Evolutionary conservation across 768 basidiomycete species (phyloP).

Genomic region (Lentinula raphanica): DNA sequence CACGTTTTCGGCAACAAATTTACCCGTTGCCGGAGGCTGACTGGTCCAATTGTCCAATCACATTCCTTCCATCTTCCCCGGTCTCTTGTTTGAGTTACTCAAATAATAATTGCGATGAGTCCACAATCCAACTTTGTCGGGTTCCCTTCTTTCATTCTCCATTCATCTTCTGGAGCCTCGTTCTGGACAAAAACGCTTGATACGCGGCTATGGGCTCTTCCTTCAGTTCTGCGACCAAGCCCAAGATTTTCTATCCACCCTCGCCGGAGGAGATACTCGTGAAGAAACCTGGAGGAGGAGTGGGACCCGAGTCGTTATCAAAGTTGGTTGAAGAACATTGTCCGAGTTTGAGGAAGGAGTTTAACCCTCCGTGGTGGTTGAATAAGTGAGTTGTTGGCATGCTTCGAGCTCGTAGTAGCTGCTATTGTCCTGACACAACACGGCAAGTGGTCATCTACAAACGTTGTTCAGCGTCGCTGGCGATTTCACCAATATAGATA

Average conservation of each 20-base stretch:
- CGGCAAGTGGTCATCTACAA: slow-evolving; percentile 30
- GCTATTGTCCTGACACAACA: not conserved
- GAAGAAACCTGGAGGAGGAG: slow-evolving; percentile 1
- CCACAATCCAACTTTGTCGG: not conserved
- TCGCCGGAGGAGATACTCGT: not conserved
- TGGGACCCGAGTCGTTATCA: not conserved
- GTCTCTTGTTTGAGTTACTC: not conserved
- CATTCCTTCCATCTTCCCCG: not conserved
- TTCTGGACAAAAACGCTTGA: not conserved
- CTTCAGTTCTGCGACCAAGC: not conserved
- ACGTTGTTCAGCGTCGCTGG: slow-evolving; percentile 29
- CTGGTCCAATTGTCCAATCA: not conserved
- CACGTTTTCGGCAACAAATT: not conserved
- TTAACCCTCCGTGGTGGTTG: slow-evolving; percentile 19
- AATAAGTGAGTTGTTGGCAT: slow-evolving; percentile 16
- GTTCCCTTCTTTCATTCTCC: not conserved
- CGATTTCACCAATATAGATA: slow-evolving; percentile 30
- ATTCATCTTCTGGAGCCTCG: not conserved
- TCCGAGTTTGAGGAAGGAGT: slow-evolving; percentile 8
- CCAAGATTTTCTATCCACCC: slow-evolving; percentile 1
- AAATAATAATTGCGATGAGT: not conserved
- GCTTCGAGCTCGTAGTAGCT: slow-evolving; percentile 8
- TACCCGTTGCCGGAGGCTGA: not conserved
- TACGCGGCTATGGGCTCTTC: not conserved
- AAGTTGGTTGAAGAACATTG: slow-evolving; percentile 3